Evolutionary conservation across 371 early-diverging fungal species (phyloP), one percentile per base, ranked within the genome.

Genomic region (Entomophthora muscae): DNA sequence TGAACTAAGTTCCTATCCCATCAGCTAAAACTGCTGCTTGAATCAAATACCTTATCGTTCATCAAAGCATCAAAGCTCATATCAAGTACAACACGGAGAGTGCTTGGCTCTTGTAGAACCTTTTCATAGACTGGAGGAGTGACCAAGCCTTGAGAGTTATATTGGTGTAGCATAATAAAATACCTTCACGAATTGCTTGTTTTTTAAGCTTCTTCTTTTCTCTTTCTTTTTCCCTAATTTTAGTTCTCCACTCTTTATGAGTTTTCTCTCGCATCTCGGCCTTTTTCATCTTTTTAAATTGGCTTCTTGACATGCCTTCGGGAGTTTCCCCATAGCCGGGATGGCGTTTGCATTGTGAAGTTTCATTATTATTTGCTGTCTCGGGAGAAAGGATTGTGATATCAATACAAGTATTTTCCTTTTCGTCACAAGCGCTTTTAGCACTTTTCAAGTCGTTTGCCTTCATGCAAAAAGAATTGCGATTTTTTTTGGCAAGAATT

Each of bases 51-150:
- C 71, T 82, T 84, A 10, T 82, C 81, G 12, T 64, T 72, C 93
- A 93, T 93, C 54, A 78, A 73, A 22, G 81, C 76, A 54, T 89
- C 87, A 72, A 87, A 90, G 0, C 79, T 73, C 75, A 84, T 81
- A 67, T 90, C 90, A 17, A 90, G 69, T 0, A 87, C 77, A 31
- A 92, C 71, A n/a, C 70, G 68, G 28, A 83, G 21, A 7, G 3
- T 55, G 55, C 28, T 23, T 58, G 31, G 31, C 10, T 21, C 59
- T 17, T 28, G 21, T 30, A 21, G 31, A 5, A 27, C 10, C 22
- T 58, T 22, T 21, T 28, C 12, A 7, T 58, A 22, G 5, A 30
- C 21, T 27, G 17, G 7, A 17, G 59, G 59, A 12, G 31, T 10
- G 12, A 31, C 7, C 21, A 58, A 28, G 24, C 21, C 24, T 27